Base-by-base conservation (phyloP, 176 grass and related monocot species). In the Miscanthus lutarioriparius region DNA sequence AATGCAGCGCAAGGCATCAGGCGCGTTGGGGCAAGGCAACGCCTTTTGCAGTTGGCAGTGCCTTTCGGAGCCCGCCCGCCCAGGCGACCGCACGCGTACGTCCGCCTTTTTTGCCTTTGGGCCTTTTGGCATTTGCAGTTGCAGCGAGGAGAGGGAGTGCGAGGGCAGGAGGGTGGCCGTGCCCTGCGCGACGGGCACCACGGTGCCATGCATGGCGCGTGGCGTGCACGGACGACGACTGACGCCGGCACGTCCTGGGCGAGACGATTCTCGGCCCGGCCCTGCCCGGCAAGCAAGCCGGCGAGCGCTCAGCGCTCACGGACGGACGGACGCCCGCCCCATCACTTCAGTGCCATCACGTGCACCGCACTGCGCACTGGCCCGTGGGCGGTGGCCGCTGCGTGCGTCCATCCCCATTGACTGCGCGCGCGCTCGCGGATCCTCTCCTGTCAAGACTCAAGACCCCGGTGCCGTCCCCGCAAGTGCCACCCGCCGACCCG, bases 201-300 rank as follows among this genome's bases (percentile, higher is more conserved):
- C 32, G n/a, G n/a, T n/a, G n/a, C n/a, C n/a, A n/a, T n/a, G n/a
- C n/a, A n/a, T n/a, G n/a, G n/a, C n/a, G n/a, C n/a, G 49, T 54
- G 51, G 69, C 70, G 70, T 45, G 70, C 40, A 48, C 71, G 43
- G 71, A 30, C 71, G 71, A 48, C 15, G 43, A 25, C 38, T 10
- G 66, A 38, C 65, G 65, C 65, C 14, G 64, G 15, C 1, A 19
- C 48, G 48, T 51, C 64, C 1, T 19, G 15, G 17, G 16, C 19
- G 7, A 54, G 1, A 54, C 54, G 54, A 58, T 10, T 7, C 0
- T 58, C 54, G 53, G 7, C 53, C 28, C 75, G 56, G 12, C 76
- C 58, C 59, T 79, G 58, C 76, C 58, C 23, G 76, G 37, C 76
- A 41, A 43, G n/a, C n/a, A n/a, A n/a, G n/a, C n/a, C n/a, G n/a